Conservation (phyloP, 352 stramenopile species). For the Pythium utonaiense region DNA sequence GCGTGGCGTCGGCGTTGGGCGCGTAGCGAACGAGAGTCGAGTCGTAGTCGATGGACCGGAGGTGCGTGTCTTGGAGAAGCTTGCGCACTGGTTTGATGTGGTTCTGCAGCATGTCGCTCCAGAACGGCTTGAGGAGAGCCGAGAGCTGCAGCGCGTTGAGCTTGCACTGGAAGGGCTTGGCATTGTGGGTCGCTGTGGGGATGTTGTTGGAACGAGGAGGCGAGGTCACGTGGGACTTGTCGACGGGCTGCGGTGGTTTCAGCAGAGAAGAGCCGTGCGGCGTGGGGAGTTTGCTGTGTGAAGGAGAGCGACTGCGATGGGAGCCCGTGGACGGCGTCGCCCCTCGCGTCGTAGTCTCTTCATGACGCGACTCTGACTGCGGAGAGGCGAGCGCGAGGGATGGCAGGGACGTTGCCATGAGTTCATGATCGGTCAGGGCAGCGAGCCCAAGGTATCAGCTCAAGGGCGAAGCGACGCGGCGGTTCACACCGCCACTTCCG, state of each 20-base stretch:
- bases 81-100: slow-evolving; percentile 44
- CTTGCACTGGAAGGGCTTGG: slow-evolving; percentile 16
- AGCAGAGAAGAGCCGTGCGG: not conserved
- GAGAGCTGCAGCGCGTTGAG: slow-evolving; percentile 41
- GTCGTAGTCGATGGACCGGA: slow-evolving; percentile 38
- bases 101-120: slow-evolving; percentile 45
- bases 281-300: not conserved
- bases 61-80: slow-evolving; percentile 32
- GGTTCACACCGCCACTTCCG: too few relatives aligned
- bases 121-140: slow-evolving; percentile 49
- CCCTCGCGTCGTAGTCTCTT: not conserved
- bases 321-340: not conserved
- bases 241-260: not conserved
- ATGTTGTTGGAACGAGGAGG: not conserved
- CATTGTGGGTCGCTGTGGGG: not conserved
- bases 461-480: not conserved
- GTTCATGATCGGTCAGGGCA: too few relatives aligned
- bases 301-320: not conserved
- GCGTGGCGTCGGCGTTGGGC: slow-evolving; percentile 37
- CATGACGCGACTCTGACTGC: not conserved
- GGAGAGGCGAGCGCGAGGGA: not conserved
- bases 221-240: not conserved
- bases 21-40: slow-evolving; percentile 26
- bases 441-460: too few relatives aligned
- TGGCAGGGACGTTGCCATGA: not conserved